These are phyloP conservation scores for Zygotorulaspora chibaensis DNA, from an alignment of 805 yeast species.

Conservation along the genomic window DNA sequence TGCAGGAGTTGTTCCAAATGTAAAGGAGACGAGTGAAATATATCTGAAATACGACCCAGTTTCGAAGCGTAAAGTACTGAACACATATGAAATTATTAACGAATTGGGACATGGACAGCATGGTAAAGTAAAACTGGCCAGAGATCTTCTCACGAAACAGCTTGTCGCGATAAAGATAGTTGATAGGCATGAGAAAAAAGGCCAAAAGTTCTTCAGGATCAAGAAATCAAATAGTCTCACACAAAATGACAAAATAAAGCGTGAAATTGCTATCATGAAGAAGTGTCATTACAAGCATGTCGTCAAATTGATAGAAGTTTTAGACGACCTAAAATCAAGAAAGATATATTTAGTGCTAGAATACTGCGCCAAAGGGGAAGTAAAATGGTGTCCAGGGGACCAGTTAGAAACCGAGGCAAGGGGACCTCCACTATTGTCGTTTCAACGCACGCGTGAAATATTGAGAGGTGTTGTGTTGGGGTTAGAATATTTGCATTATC, in stretches of 20 bases:
- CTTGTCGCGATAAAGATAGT: conserved; percentile 92
- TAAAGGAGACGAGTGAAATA: conserved; percentile 79
- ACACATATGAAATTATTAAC: conserved; percentile 80
- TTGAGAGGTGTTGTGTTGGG: conserved; percentile 84
- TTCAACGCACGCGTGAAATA: conserved; percentile 62
- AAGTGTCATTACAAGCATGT: conserved; percentile 89
- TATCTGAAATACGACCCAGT: conserved; percentile 86
- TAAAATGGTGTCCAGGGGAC: conserved; percentile 58
- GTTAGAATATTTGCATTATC: conserved; percentile 82
- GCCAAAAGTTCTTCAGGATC: conserved; percentile 38
- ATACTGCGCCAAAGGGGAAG: conserved; percentile 86
- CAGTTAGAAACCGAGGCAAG: conserved; percentile 39
- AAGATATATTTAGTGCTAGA: conserved; percentile 89
- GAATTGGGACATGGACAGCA: conserved; percentile 97
- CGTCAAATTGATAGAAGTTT: conserved; percentile 79
- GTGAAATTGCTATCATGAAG: conserved; percentile 91
- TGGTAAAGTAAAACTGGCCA: conserved; percentile 94
- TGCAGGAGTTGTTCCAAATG: conserved; percentile 33
- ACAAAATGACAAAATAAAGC: conserved; percentile 66
- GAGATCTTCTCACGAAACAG: conserved; percentile 56
- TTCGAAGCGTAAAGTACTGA: conserved; percentile 71
- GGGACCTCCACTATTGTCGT: conserved; percentile 64
- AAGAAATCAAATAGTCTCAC: conserved; percentile 40
- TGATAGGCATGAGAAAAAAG: conserved; percentile 53
- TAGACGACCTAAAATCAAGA: conserved; percentile 77